Base-by-base conservation (phyloP, 441 rosid species). In the Jatropha multifida region DNA sequence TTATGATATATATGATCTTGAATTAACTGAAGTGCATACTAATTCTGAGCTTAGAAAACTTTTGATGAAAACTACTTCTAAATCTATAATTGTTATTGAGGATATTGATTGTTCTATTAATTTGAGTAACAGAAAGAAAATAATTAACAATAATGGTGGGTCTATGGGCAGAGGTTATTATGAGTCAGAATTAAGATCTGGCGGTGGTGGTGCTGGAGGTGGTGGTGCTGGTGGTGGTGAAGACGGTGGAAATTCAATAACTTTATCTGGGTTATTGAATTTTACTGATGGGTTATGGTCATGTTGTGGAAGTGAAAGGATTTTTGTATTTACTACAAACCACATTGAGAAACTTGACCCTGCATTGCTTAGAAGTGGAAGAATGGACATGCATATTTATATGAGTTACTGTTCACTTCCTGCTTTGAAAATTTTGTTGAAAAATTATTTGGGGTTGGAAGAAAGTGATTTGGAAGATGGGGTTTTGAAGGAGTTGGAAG, bases 251-350 rank as follows among this genome's bases (percentile, higher is more conserved):
- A 87, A 86, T 76, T 86, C 92, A 60, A 83, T 90, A 5, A 95
- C 98, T 7, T 81, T 95, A 5, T 95, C 98, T 3, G 98, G 99
- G 61, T 70, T 94, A 14, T 72, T 94, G 87, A 94, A 94, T 82
- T 94, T 94, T 71, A 93, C 97, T 1, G 97, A 94, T 23, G 99
- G 98, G 77, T 79, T 95, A 60, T 95, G 99, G 98, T 93, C 99
- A 11, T 93, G 99, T 68, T 91, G 99, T 72, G 99, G 98, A 2
- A 90, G 96, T 62, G 99, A 95, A 86, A 88, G 86, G 88, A 90
- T 93, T 72, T 91, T 95, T 52, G 94, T 95, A 71, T 93, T 95
- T 80, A 95, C 99, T 0, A 95, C 99, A 0, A 95, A 95, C 82
- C 97, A 93, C 82, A 79, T 90, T 1, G 97, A 95, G 76, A 90